phyloP scores from a whole-genome alignment of 352 stramenopile genomes.

The Plasmopara viticola region DNA sequence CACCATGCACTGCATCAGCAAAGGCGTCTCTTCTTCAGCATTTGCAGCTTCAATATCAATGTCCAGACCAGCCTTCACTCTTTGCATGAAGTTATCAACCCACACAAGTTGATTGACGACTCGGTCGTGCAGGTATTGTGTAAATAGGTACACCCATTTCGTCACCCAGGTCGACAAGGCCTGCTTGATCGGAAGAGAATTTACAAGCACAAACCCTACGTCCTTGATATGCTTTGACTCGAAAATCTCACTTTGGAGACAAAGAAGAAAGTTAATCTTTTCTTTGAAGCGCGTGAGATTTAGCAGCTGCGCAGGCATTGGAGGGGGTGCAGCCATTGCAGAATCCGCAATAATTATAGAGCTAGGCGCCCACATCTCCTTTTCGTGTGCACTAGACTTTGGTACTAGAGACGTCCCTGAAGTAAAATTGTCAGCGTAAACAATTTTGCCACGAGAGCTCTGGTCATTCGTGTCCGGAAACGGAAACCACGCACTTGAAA shows the following conservation, averaged over 20 bases:
- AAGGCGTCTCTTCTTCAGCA: conserved; percentile 26
- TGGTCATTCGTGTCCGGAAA: conserved; percentile 28
- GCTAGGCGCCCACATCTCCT: conserved; percentile 3
- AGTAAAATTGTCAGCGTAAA: conserved; percentile 26
- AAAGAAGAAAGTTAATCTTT: conserved; percentile 85
- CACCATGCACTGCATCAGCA: conserved; percentile 86
- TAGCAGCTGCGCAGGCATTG: conserved; percentile 66
- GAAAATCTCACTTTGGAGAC: conserved; percentile 86
- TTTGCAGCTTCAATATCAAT: conserved; percentile 39
- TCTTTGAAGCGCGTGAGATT: conserved; percentile 85
- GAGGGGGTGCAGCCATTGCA: conserved; percentile 28
- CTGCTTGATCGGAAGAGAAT: conserved; percentile 92
- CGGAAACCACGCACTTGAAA: conserved; percentile 54
- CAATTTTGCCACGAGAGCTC: conserved; percentile 10
- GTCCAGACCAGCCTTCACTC: conserved; percentile 74
- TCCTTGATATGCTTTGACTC: conserved; percentile 82
- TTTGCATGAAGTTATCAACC: conserved; percentile 84
- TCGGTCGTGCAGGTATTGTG: conserved; percentile 88
- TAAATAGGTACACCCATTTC: conserved; percentile 94
- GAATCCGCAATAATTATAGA: conserved; percentile 11
- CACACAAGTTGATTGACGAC: conserved; percentile 78
- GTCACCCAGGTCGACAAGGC: conserved; percentile 91
- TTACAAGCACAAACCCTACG: conserved; percentile 89
- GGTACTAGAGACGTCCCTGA: conserved; percentile 6
- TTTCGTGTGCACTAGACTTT: conserved; percentile 6